These are phyloP conservation scores for Polyplosphaeria fusca DNA, from an alignment of 495 filamentous ascomycete genomes.

Conservation along the genomic window DNA sequence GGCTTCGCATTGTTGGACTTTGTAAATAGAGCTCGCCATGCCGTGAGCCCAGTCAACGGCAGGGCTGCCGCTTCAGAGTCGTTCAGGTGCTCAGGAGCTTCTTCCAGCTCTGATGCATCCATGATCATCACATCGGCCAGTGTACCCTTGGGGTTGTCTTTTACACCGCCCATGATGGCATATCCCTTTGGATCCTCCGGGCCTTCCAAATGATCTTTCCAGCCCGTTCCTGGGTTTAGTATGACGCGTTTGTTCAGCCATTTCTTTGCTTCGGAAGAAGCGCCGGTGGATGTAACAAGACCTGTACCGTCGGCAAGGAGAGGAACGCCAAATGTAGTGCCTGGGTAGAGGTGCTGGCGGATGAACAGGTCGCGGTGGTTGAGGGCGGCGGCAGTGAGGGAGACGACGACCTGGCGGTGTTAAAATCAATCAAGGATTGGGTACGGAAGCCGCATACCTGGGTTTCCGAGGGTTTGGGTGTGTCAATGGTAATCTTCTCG, in stretches of 20 bases:
- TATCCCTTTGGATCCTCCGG: constrained; percentile 65
- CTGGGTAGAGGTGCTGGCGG: constrained; percentile 86
- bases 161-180: constrained; percentile 70
- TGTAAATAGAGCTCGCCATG: constrained; percentile 73
- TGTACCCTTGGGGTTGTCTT: constrained; percentile 60
- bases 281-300: constrained; percentile 60
- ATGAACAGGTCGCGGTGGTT: constrained; percentile 94
- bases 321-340: constrained; percentile 69
- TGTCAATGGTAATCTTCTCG: constrained; percentile 33
- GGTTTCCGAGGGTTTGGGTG: constrained; percentile 24
- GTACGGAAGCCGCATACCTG: constrained; percentile 14
- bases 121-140: constrained; percentile 69
- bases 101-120: constrained; percentile 67
- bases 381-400: constrained; percentile 70
- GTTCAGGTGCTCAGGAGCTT: constrained; percentile 66
- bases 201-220: constrained; percentile 64
- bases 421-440: background rate
- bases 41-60: constrained; percentile 81
- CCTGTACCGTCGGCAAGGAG: constrained; percentile 78
- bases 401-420: constrained; percentile 55
- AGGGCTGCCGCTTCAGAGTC: constrained; percentile 74
- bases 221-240: constrained; percentile 70
- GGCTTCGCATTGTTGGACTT: constrained; percentile 47
- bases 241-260: constrained; percentile 69
- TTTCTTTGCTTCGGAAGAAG: constrained; percentile 45